Base-by-base conservation (phyloP, 805 yeast species). In the Schwanniomyces vanrijiae region DNA sequence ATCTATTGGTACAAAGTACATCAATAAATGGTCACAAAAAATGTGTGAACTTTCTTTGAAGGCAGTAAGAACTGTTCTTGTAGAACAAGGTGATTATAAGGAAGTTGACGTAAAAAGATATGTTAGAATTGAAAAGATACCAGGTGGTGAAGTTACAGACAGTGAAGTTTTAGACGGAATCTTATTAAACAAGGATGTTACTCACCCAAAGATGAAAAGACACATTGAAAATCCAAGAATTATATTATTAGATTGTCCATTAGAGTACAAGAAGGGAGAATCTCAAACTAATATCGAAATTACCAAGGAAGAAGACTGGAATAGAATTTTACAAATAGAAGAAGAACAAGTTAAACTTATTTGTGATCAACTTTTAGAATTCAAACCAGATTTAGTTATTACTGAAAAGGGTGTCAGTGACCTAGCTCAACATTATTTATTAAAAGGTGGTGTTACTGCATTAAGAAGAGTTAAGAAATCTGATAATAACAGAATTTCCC, bases 371-470 rank as follows among this genome's bases (percentile, higher is more conserved):
- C 81, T 94, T 51, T 76, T 91, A 54, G 80, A 84, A 50, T 82
- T 88, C 61, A 89, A 89, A 64, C 99, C 99, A 18, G 96, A 89
- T 64, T 80, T 94, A 59, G 97, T 94, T 24, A 86, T 94, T 55
- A 94, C 99, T 44, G 99, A 94, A 70, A 94, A 94, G 78, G 99
- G 99, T 56, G 98, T 94, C 13, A 86, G 96, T 31, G 98, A 94
- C 68, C 78, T 94, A 62, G 99, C 99, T 34, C 99, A 94, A 70
- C 99, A 94, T 73, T 91, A 86, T 69, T 73, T 94, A 55, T 78
- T 94, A 61, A 91, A 91, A 73, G 96, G 96, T 51, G 95, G 96
- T 48, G 91, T 91, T 55, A 80, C 96, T 42, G 96, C 89, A 1
- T 77, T 94, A 58, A 84, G 99, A 77, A 84, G 99, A 71, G 96